phyloP scores from a whole-genome alignment of 176 grass and related monocot species.

The Musa troglodytarum region DNA sequence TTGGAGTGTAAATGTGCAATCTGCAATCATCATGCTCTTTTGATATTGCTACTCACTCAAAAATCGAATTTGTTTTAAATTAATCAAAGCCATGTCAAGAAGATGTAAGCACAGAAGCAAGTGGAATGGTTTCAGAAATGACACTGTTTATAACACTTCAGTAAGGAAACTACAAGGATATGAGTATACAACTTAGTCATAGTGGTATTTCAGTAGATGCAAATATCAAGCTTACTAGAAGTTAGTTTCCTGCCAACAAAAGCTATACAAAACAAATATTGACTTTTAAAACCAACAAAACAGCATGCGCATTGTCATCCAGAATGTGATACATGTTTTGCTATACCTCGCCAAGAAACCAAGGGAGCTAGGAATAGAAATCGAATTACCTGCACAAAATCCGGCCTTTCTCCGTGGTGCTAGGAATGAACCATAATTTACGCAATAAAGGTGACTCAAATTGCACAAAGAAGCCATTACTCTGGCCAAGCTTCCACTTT shows the following conservation, averaged over 20 bases:
- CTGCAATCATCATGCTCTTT: neutral
- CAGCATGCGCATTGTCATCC: no score
- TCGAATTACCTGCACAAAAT: constrained; percentile 69
- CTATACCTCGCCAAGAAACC: neutral
- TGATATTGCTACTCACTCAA: no score
- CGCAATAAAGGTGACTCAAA: constrained; percentile 67
- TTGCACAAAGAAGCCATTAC: constrained; percentile 91
- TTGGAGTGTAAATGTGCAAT: neutral
- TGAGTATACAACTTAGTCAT: neutral
- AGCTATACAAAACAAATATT: no score
- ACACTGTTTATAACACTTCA: neutral
- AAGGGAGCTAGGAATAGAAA: no score
- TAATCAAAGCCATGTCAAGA: no score
- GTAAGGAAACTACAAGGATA: neutral
- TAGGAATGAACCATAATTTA: constrained; percentile 87
- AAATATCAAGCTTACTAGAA: neutral
- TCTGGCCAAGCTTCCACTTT: constrained; percentile 97
- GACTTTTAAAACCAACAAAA: no score
- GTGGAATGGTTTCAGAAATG: neutral
- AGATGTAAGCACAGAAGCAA: neutral
- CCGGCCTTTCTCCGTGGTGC: constrained; percentile 56
- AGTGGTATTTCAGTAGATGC: neutral
- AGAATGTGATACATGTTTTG: neutral
- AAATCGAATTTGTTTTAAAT: no score
- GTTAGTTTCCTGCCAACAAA: neutral